Evolutionary conservation across 1,139 yeast genomes (phyloP).

Genomic region (Taphrina sp.): DNA sequence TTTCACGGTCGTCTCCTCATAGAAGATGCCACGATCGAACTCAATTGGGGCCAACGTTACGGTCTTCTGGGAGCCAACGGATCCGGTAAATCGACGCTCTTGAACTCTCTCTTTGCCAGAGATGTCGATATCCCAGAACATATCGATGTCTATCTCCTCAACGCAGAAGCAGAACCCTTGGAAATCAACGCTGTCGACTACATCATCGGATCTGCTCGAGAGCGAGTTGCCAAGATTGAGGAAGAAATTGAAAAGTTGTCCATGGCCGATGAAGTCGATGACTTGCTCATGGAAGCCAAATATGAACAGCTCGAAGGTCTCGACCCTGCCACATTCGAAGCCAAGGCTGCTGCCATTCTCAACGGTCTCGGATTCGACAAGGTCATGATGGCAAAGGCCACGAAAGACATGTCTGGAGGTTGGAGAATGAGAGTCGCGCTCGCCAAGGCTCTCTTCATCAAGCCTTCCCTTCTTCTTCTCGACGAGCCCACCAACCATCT

Average conservation of each 20-base stretch:
- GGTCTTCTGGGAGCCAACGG: conserved; percentile 98
- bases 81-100: conserved; percentile 95
- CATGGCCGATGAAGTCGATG: conserved; percentile 91
- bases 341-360: conserved; percentile 91
- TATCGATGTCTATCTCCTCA: conserved; percentile 85
- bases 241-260: conserved; percentile 85
- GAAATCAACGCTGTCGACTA: conserved; percentile 91
- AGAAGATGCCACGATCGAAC: conserved; percentile 86
- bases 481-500: conserved; percentile 99
- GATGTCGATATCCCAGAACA: conserved; percentile 93
- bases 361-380: conserved; percentile 96
- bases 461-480: conserved; percentile 77
- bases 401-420: conserved; percentile 99
- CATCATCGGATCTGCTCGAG: conserved; percentile 95
- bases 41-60: conserved; percentile 95
- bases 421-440: conserved; percentile 93
- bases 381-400: conserved; percentile 77
- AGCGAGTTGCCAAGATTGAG: conserved; percentile 86
- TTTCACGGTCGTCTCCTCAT: conserved; percentile 97
- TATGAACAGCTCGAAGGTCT: conserved; percentile 93
- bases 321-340: conserved; percentile 95
- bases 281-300: conserved; percentile 75
- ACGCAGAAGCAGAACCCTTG: conserved; percentile 96
- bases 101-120: conserved; percentile 90
- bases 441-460: conserved; percentile 78